These are phyloP conservation scores for Orbilia oligospora DNA, from an alignment of 2,329 filamentous ascomycete genomes.

Conservation along the genomic window DNA sequence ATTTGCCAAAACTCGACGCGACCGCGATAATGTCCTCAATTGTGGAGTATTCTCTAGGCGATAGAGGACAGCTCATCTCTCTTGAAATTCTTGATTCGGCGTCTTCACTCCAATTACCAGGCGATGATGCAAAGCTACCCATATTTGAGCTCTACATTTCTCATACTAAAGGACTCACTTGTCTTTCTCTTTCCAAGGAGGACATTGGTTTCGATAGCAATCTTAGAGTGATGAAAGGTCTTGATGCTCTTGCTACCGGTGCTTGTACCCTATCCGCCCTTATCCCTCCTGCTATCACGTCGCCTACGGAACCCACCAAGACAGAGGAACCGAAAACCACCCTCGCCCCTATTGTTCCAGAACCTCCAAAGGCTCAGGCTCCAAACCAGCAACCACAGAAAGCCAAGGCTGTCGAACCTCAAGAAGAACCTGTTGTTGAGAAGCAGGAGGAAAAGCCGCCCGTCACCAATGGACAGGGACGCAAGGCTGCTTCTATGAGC, in stretches of 20 bases:
- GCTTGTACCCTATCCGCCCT: slow-evolving; percentile 82
- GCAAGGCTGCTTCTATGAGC: slow-evolving; percentile 61
- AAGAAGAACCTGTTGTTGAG: slow-evolving; percentile 62
- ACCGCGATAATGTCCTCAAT: slow-evolving; percentile 98
- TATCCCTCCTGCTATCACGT: slow-evolving; percentile 68
- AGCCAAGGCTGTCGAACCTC: slow-evolving; percentile 64
- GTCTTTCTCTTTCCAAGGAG: slow-evolving; percentile 84
- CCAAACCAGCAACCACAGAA: slow-evolving; percentile 64
- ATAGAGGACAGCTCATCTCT: slow-evolving; percentile 88
- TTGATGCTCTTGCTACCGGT: slow-evolving; percentile 82
- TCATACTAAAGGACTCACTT: slow-evolving; percentile 97
- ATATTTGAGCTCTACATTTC: slow-evolving; percentile 97
- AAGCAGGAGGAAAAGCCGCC: slow-evolving; percentile 62
- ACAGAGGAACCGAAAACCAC: slow-evolving; percentile 67
- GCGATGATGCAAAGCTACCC: slow-evolving; percentile 68
- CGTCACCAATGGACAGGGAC: slow-evolving; percentile 60
- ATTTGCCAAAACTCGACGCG: slow-evolving; percentile 86
- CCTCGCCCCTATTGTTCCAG: slow-evolving; percentile 61
- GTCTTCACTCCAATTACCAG: slow-evolving; percentile 71
- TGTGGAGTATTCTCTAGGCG: slow-evolving; percentile 91
- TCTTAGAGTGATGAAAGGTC: slow-evolving; percentile 84
- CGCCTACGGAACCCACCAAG: slow-evolving; percentile 68
- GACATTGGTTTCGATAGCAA: slow-evolving; percentile 94
- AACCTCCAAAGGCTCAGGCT: slow-evolving; percentile 63
- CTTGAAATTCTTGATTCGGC: slow-evolving; percentile 83